Evolutionary conservation across 179 eudicot genomes (phyloP), one percentile per base, ranked within the genome.

Genomic region (Beta lomatogona): DNA sequence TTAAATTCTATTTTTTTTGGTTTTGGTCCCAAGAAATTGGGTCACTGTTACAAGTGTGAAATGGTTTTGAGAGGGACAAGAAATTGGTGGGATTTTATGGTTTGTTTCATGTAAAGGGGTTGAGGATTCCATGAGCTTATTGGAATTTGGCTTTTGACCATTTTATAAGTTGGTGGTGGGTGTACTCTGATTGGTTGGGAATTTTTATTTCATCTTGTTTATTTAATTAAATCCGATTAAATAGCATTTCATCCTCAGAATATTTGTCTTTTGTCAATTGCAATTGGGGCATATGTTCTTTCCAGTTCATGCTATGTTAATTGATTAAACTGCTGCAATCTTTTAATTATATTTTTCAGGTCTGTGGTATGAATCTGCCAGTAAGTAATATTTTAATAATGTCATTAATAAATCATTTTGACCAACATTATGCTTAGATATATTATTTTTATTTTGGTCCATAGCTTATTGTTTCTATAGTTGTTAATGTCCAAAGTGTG

Each of bases 11-110:
- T 76, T 70, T 46, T 50, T 36, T 11, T 21, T 52, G 58, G 45
- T 21, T 78, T 68, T 65, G 65, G 73, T 55, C 22, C 61, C 28
- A 79, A 80, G 65, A 79, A 31, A 60, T 31, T 71, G 81, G 67
- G 68, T 66, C 63, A 79, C 18, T 66, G 57, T 76, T 85, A 70
- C 74, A 65, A 78, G 85, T 85, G 82, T 82, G 85, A 52, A 74
- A 72, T 82, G 73, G 64, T 36, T 65, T 79, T 55, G 64, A 78
- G 80, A 72, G 28, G 45, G 79, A 64, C 59, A 68, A 71, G 31
- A 57, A 16, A 75, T 31, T 57, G 77, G 77, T 75, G 66, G 77
- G 77, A 75, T 75, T 36, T 73, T 75, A 75, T 75, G 77, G 66
- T 4, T 75, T 31, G 65, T 75, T 75, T 75, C 36, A 75, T 75